Percentiles rank a stretch among this genome's conserved stretches.
phyloP scores from a whole-genome alignment of 768 basidiomycete genomes.

The Tricholoma flavovirens region DNA sequence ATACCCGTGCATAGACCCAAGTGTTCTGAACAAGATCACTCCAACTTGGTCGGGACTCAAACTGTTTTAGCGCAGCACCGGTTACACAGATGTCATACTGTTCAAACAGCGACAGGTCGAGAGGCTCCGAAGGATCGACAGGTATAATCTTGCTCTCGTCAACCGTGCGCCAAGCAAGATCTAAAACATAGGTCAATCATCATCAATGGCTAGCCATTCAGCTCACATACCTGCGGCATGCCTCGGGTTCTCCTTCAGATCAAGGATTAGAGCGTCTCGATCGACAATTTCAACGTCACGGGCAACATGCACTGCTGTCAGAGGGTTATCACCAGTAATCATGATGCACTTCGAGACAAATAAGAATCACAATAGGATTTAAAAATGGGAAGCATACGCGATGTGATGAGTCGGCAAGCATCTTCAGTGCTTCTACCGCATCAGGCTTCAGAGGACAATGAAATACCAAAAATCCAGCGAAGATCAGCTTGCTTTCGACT shows the following conservation, averaged over 20 bases:
- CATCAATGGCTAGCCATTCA: not conserved
- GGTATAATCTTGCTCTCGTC: slow-evolving; percentile 87
- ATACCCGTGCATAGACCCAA: slow-evolving; percentile 98
- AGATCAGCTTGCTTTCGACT: slow-evolving; percentile 72
- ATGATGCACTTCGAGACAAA: slow-evolving; percentile 72
- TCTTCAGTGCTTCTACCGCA: slow-evolving; percentile 84
- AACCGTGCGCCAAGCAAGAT: slow-evolving; percentile 90
- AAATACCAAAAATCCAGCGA: slow-evolving; percentile 98
- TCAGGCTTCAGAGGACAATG: slow-evolving; percentile 96
- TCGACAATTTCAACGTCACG: slow-evolving; percentile 96
- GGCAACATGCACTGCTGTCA: slow-evolving; percentile 96
- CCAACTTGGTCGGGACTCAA: slow-evolving; percentile 66
- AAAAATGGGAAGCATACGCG: slow-evolving; percentile 52
- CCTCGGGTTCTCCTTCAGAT: slow-evolving; percentile 75
- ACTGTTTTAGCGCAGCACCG: slow-evolving; percentile 89
- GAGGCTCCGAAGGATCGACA: slow-evolving; percentile 71
- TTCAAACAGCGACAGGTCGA: slow-evolving; percentile 74
- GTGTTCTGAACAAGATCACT: slow-evolving; percentile 84
- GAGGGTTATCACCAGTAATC: slow-evolving; percentile 98
- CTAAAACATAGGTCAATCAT: slow-evolving; percentile 28
- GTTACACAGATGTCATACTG: slow-evolving; percentile 96
- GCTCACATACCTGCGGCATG: slow-evolving; percentile 55
- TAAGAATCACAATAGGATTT: slow-evolving; percentile 1
- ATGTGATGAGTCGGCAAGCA: slow-evolving; percentile 95
- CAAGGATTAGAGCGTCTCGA: slow-evolving; percentile 88